phyloP scores from a whole-genome alignment of 495 filamentous ascomycete genomes.

The Aspergillus coremiiformis region DNA sequence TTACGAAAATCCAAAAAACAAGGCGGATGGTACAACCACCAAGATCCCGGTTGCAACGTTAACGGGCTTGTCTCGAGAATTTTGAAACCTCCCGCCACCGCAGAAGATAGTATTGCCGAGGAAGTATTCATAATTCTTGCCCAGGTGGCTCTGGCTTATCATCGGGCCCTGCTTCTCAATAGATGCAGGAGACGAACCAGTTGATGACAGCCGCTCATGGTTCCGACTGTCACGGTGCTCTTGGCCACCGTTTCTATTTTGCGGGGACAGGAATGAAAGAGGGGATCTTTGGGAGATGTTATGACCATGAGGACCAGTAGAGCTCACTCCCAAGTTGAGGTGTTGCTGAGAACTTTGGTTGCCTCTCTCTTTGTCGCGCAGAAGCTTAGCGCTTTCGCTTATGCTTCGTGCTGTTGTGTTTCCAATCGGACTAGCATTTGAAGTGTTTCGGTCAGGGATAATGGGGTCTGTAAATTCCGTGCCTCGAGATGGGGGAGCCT shows the following conservation, averaged over 20 bases:
- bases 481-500: slow-evolving; percentile 63
- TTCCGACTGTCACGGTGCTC: slow-evolving; percentile 47
- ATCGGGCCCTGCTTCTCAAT: slow-evolving; percentile 24
- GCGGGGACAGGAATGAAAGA: slow-evolving; percentile 58
- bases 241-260: slow-evolving; percentile 41
- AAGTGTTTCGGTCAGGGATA: slow-evolving; percentile 57
- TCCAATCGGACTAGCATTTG: slow-evolving; percentile 66
- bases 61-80: slow-evolving; percentile 81
- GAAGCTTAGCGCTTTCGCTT: slow-evolving; percentile 64
- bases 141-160: slow-evolving; percentile 32
- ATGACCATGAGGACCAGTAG: slow-evolving; percentile 40
- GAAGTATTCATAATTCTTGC: slow-evolving; percentile 85
- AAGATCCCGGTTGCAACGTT: slow-evolving; percentile 81
- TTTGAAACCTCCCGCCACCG: slow-evolving; percentile 76
- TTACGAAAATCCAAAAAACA: slow-evolving; percentile 82
- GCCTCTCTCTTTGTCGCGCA: slow-evolving; percentile 49
- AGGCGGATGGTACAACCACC: slow-evolving; percentile 62
- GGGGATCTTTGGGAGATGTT: slow-evolving; percentile 59
- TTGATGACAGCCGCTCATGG: slow-evolving; percentile 70
- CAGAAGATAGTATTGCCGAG: slow-evolving; percentile 87
- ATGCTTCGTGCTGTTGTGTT: slow-evolving; percentile 58
- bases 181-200: slow-evolving; percentile 59
- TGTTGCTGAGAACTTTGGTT: slow-evolving; percentile 45
- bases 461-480: slow-evolving; percentile 68
- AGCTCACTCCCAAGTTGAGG: slow-evolving; percentile 50